Evolutionary conservation across 2,329 filamentous ascomycete genomes (phyloP), one percentile per base, ranked within the genome.

Genomic region (Emydomyces testavorans): DNA sequence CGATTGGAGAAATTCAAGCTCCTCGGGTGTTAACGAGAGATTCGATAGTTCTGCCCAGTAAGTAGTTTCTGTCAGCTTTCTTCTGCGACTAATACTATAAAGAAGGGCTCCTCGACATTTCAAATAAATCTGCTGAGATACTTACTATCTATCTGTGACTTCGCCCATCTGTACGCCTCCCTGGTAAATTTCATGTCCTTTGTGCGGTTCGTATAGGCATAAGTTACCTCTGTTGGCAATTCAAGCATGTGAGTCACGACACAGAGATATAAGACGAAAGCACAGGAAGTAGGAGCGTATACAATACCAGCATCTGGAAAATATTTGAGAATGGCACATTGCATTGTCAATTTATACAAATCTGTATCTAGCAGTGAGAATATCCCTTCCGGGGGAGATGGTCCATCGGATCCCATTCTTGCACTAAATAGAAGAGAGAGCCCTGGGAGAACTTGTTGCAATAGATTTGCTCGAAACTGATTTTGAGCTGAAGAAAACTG

Each of bases 281-380:
- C 15, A 42, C 4, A 32, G 23, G 4, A 21, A 32, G 26, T 8
- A 15, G 20, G 16, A 50, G 21, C 8, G 24, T 37, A 32, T 49
- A n/a, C n/a, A n/a, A n/a, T n/a, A 73, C 71, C 56, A 50, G 72
- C 71, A 50, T 89, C 75, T 28, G 83, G 83, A 66, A 94, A 96
- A 71, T 89, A 93, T 67, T 93, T 93, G 57, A 93, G 77, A 55
- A 96, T 83, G 52, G 88, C 88, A 63, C 85, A 94, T 82, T 98
- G 92, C 92, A 98, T 98, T 16, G 92, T 98, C 67, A 98, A 70
- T 69, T 98, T 98, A 77, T 95, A 98, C 52, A 98, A 67, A 64
- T 83, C 80, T 13, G 84, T 90, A 61, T 92, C 85, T 47, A 92
- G 73, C 61, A 92, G 83, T 60, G 85, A 90, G 60, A 80, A 84